Conservation (phyloP, 176 grass and related monocot genomes). For the Oropetium thomaeum region DNA sequence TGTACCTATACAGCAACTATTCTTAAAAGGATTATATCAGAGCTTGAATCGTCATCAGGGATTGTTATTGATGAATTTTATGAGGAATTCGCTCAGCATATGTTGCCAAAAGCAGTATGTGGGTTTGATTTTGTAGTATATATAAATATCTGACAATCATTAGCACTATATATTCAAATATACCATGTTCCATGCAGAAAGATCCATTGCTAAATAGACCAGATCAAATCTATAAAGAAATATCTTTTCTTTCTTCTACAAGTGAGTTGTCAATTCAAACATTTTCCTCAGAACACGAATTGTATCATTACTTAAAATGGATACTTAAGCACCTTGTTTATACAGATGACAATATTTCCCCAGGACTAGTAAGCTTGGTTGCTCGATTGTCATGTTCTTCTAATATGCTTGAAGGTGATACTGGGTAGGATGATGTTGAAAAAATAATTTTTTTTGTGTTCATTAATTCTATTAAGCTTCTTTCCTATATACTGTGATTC, state of each 20-base stretch:
- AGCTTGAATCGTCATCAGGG: conserved; percentile 53
- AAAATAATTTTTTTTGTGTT: not conserved
- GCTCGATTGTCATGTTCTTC: conserved; percentile 70
- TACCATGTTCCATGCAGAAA: conserved; percentile 31
- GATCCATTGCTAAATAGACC: conserved; percentile 28
- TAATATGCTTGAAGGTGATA: conserved; percentile 98
- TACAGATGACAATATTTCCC: conserved; percentile 35
- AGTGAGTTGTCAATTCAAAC: conserved; percentile 44
- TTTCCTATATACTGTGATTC: conserved; percentile 11
- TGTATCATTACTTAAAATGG: conserved; percentile 6
- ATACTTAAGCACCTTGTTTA: not conserved
- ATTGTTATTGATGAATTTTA: conserved; percentile 68
- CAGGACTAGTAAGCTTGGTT: conserved; percentile 38
- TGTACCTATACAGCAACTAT: conserved; percentile 45
- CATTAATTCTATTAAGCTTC: not conserved
- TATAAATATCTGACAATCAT: not conserved
- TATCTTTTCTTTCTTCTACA: conserved; percentile 73
- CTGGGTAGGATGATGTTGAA: conserved; percentile 59
- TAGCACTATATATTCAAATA: conserved; percentile 4
- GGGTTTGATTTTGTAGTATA: conserved; percentile 4
- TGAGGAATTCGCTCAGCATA: conserved; percentile 63
- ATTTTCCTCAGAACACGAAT: not conserved
- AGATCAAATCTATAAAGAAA: conserved; percentile 58
- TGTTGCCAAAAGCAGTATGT: conserved; percentile 57
- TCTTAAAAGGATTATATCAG: conserved; percentile 68